phyloP scores from a whole-genome alignment of 2,329 filamentous ascomycete genomes.

The Neonectria punicea region DNA sequence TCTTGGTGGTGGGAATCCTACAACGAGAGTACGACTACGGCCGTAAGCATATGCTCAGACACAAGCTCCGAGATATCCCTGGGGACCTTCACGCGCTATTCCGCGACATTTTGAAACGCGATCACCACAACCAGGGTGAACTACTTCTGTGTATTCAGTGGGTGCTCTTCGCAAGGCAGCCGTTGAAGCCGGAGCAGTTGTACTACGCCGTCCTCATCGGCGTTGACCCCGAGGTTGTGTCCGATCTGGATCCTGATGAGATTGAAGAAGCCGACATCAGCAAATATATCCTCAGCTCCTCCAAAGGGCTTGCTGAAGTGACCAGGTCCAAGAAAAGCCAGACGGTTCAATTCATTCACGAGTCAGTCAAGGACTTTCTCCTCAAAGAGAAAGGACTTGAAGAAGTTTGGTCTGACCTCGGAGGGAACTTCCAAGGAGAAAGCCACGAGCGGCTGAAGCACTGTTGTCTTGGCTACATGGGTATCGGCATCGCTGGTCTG shows the following conservation, averaged over 20 bases:
- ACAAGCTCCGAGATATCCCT: slow-evolving; percentile 50
- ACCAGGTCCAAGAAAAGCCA: slow-evolving; percentile 41
- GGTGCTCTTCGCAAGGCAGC: slow-evolving; percentile 60
- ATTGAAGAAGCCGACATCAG: neutral
- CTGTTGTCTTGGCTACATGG: slow-evolving; percentile 24
- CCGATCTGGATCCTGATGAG: slow-evolving; percentile 36
- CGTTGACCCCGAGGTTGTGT: rapidly evolving
- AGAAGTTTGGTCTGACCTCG: slow-evolving; percentile 28
- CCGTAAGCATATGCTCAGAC: slow-evolving; percentile 32
- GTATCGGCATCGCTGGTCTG: neutral
- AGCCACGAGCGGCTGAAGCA: slow-evolving; percentile 20
- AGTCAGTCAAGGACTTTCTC: slow-evolving; percentile 61
- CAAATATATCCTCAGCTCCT: slow-evolving; percentile 52
- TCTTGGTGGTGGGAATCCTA: slow-evolving; percentile 51
- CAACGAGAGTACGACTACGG: slow-evolving; percentile 48
- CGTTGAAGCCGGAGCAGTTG: slow-evolving; percentile 56
- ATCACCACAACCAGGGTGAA: slow-evolving; percentile 52
- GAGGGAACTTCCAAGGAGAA: neutral
- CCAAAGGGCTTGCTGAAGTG: slow-evolving; percentile 62
- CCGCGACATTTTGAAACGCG: slow-evolving; percentile 59
- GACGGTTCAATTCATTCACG: slow-evolving; percentile 64
- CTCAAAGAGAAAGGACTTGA: slow-evolving; percentile 48
- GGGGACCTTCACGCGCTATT: slow-evolving; percentile 59
- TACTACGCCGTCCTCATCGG: slow-evolving; percentile 46
- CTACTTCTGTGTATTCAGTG: slow-evolving; percentile 60